These are phyloP conservation scores for Gentiana dahurica DNA, from an alignment of 257 asterid species.

Conservation along the genomic window DNA sequence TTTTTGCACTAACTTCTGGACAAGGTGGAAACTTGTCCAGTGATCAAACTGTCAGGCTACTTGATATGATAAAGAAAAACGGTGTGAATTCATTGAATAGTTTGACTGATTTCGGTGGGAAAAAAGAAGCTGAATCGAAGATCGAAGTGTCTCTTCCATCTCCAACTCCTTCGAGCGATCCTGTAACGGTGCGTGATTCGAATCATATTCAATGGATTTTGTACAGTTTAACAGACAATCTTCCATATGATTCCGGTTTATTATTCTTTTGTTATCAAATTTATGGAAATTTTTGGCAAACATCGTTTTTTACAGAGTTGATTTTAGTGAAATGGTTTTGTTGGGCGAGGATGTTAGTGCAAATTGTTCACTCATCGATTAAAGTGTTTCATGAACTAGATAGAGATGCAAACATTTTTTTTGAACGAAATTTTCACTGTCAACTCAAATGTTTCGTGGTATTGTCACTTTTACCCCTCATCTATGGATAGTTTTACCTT, in stretches of 20 bases:
- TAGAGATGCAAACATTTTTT: too few species aligned
- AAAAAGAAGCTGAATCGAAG: constrained; percentile 30
- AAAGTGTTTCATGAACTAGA: too few species aligned
- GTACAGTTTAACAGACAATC: constrained; percentile 28
- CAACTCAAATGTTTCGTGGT: too few species aligned
- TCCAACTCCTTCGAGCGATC: constrained; percentile 86
- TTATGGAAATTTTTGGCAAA: too few species aligned
- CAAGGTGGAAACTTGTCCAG: constrained; percentile 59
- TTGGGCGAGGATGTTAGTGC: too few species aligned
- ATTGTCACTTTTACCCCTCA: too few species aligned
- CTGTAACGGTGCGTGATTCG: constrained; percentile 92
- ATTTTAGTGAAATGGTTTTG: too few species aligned
- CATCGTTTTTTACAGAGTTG: too few species aligned
- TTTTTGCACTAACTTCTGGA: constrained; percentile 84
- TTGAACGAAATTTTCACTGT: too few species aligned
- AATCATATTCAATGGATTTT: constrained; percentile 49
- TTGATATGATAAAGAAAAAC: constrained; percentile 67
- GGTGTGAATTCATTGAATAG: constrained; percentile 35
- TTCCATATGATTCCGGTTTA: neutral
- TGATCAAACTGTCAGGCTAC: constrained; percentile 63
- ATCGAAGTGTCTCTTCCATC: constrained; percentile 96
- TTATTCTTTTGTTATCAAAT: too few species aligned
- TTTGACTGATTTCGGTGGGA: constrained; percentile 35
- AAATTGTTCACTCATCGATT: too few species aligned
- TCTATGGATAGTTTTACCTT: too few species aligned